Base-by-base conservation (phyloP, 2,329 filamentous ascomycete genomes). In the Exophiala sp. region DNA sequence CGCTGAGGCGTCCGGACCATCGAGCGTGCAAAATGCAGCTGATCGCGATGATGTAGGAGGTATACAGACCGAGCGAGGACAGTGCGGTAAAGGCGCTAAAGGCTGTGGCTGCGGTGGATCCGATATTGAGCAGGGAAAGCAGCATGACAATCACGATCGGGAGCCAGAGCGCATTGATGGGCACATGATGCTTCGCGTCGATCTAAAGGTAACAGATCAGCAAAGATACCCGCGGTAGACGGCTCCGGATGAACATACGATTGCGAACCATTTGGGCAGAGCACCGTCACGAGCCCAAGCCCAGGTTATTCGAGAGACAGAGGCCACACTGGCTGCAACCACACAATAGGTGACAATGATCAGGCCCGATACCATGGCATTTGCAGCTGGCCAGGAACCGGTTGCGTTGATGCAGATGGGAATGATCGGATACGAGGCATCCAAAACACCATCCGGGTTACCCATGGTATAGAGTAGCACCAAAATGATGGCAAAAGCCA, bases 201-300 rank as follows among this genome's bases (percentile, higher is more conserved):
- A 71, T 61, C 62, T 65, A 46, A 6, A 8, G 13, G 42, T 21
- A 38, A 37, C 24, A 7, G 27, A 29, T 23, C 2, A 7, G 23
- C 13, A 37, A 16, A 29, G 34, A 24, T 21, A 53, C 49, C 30
- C 7, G 27, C 22, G 13, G 21, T 3, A 18, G 23, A 10, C 5
- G 10, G 24, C 5, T 6, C 10, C 9, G 14, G 24, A 11, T 1
- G 19, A 30, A 41, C 49, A 14, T 48, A 62, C 60, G 16, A 64
- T 59, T 39, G 66, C 60, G 46, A 70, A 65, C 18, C 63, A 68
- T 29, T 63, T 65, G 0, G 72, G 72, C 0, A 75, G 58, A 4
- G 70, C 74, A 2, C 71, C 71, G 47, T 77, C 74, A 3, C 70
- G 61, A 10, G 73, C 70, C 64, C 74, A 77, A 0, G 71, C 70